Conservation (phyloP, 345 rosid genomes). For the Lepidium sativum region DNA sequence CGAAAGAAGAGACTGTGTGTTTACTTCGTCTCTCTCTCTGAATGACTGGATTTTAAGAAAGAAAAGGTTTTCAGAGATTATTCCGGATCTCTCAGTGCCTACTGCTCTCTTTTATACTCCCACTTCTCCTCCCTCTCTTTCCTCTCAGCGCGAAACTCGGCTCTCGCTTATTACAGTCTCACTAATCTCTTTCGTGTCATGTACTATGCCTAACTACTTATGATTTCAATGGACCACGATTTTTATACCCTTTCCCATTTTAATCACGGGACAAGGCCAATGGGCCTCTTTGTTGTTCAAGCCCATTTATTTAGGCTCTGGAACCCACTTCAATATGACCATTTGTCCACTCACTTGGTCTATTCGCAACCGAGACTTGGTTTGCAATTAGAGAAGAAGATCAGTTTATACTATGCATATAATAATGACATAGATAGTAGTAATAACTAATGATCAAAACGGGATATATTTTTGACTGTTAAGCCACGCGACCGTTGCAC, state of each 20-base stretch:
- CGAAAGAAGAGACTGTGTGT: neutral
- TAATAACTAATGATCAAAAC: neutral
- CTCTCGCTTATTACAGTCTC: too few relatives aligned
- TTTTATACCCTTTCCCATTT: neutral
- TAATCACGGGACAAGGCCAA: neutral
- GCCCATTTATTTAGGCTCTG: neutral
- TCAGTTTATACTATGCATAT: neutral
- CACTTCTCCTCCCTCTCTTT: neutral
- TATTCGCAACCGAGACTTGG: neutral
- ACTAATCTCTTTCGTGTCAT: constrained; percentile 5
- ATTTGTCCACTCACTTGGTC: neutral
- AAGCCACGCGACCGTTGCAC: constrained; percentile 3
- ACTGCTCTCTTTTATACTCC: constrained; percentile 15
- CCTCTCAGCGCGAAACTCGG: rapidly evolving
- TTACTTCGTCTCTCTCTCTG: constrained; percentile 16
- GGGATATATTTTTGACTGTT: neutral
- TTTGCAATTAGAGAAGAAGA: too few relatives aligned
- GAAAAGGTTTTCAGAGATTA: constrained; percentile 16
- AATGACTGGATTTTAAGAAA: constrained; percentile 6
- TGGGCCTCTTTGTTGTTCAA: neutral
- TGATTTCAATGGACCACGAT: neutral
- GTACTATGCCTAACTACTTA: constrained; percentile 9
- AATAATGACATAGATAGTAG: neutral
- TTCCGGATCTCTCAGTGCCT: constrained; percentile 23
- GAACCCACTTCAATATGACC: neutral